These are phyloP conservation scores for Solanum verrucosum DNA, from an alignment of 257 asterid genomes.

Conservation along the genomic window DNA sequence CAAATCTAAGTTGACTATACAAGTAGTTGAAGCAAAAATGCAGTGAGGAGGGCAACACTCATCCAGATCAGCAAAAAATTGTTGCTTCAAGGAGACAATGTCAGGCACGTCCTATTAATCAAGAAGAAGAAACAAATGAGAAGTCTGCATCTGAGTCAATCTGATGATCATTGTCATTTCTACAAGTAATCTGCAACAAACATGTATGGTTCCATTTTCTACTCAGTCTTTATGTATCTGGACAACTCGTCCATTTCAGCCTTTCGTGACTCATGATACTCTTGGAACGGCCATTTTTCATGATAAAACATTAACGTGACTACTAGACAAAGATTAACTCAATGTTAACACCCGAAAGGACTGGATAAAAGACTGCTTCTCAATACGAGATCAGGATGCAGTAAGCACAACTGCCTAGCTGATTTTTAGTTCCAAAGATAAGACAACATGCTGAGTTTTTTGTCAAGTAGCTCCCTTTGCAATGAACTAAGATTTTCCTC, in stretches of 20 bases:
- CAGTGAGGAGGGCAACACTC: slow-evolving; percentile 87
- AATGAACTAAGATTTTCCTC: neutral
- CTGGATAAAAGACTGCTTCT: neutral
- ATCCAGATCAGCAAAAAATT: slow-evolving; percentile 78
- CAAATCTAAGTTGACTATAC: slow-evolving; percentile 71
- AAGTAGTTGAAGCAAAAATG: slow-evolving; percentile 85
- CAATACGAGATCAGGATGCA: neutral
- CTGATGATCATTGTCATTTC: neutral
- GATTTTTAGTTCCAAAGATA: neutral
- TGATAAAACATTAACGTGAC: neutral
- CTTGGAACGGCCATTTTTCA: neutral
- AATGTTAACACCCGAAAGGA: neutral
- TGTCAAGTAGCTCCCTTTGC: neutral
- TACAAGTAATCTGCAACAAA: neutral
- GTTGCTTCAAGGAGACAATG: slow-evolving; percentile 82
- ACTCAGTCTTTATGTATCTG: neutral
- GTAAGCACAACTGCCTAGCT: neutral
- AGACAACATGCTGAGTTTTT: neutral
- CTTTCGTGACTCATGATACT: neutral
- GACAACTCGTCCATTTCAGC: neutral
- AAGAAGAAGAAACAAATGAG: neutral
- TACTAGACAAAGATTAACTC: neutral
- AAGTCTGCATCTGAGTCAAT: neutral
- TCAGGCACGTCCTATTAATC: slow-evolving; percentile 75
- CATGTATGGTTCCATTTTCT: neutral